These are phyloP conservation scores for Eimeria praecox DNA, from an alignment of 169 alveolate species.

Conservation along the genomic window DNA sequence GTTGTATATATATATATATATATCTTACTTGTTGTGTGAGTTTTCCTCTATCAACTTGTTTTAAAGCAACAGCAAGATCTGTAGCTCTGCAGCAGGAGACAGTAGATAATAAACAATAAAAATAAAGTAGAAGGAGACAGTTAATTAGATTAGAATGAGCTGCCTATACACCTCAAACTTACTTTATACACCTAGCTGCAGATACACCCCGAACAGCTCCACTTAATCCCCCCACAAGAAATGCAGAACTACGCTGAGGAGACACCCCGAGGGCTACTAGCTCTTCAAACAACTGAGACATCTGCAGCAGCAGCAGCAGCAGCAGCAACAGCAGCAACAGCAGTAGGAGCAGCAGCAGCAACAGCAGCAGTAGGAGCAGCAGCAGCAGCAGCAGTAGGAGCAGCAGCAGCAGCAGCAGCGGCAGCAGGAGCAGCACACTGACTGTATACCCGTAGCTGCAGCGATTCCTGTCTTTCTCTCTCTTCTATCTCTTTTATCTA, in stretches of 20 bases:
- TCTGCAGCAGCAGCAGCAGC: conserved; percentile 15
- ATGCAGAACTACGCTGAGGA: not conserved
- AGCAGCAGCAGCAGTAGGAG: not conserved
- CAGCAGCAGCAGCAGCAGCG: not conserved
- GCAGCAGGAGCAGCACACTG: not conserved
- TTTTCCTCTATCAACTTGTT: not conserved
- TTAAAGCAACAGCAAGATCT: not conserved
- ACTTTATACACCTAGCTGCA: not conserved
- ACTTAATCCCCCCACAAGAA: not conserved
- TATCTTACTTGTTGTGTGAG: not conserved
- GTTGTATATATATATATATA: too few relatives aligned
- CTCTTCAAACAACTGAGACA: not conserved
- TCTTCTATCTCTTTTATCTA: too few relatives aligned
- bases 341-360: conserved; percentile 3
- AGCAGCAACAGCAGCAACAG: conserved; percentile 8
- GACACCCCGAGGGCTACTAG: conserved; percentile 19
- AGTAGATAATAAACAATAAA: too few relatives aligned
- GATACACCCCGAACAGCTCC: not conserved
- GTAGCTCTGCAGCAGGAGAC: not conserved
- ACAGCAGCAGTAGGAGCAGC: not conserved
- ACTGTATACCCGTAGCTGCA: too few relatives aligned
- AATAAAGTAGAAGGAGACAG: not conserved
- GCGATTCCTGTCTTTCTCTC: not conserved
- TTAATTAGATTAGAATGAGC: not conserved
- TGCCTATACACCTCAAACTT: not conserved